A percentile compares a stretch with the other conserved stretches of the same genome.
Conservation (phyloP, 2,329 filamentous ascomycete genomes). For the Didymella segeticola region DNA sequence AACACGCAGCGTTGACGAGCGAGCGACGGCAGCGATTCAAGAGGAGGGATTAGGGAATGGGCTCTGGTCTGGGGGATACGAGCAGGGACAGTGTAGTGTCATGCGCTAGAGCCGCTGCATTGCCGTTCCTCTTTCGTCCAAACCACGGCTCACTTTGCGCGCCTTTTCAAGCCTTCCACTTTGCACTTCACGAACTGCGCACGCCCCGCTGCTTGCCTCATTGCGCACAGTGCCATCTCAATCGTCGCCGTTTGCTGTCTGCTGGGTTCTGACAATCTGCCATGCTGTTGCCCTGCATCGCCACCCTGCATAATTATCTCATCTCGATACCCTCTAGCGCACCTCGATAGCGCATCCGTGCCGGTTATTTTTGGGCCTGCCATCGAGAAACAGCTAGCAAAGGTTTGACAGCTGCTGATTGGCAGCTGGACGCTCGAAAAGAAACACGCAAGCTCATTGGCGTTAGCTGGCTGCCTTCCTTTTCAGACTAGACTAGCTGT, state of each 20-base stretch:
- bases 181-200: slow-evolving; percentile 5
- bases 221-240: neutral
- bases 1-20: slow-evolving; percentile 11
- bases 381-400: neutral
- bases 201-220: neutral
- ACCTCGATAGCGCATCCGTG: neutral
- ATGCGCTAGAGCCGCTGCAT: slow-evolving; percentile 10
- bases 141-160: slow-evolving; percentile 7
- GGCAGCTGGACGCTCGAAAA: too few species aligned
- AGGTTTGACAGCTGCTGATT: slow-evolving; percentile 6
- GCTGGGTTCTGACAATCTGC: neutral
- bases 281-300: slow-evolving; percentile 9
- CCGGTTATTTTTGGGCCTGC: slow-evolving; percentile 9
- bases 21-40: neutral
- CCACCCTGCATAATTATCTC: slow-evolving; percentile 2
- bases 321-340: slow-evolving; percentile 1
- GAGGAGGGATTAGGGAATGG: too few species aligned
- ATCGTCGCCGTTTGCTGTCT: slow-evolving; percentile 1
- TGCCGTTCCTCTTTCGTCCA: neutral
- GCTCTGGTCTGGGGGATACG: too few species aligned
- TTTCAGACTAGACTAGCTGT: too few species aligned
- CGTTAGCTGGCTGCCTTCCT: too few species aligned
- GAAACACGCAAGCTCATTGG: too few species aligned
- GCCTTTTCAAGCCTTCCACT: slow-evolving; percentile 3
- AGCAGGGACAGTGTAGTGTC: slow-evolving; percentile 5